Evolutionary conservation across 2,329 filamentous ascomycete species (phyloP).

Genomic region (Dryadomyces sulphureus): DNA sequence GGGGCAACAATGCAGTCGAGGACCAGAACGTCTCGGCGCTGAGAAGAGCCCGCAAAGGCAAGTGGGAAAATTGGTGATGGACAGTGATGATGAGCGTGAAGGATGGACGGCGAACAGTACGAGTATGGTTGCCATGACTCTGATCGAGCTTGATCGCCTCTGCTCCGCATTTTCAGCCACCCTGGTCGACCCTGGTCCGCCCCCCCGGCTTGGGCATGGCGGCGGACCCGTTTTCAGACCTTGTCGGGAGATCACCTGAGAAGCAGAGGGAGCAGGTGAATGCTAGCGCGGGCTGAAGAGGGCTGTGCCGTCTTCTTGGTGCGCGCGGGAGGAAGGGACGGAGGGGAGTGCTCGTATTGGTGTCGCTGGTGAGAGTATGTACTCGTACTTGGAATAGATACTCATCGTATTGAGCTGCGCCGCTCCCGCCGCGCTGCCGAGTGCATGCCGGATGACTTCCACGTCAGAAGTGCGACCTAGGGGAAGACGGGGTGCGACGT

Average conservation of each 20-base stretch:
- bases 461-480: too few relatives aligned
- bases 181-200: not conserved
- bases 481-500: too few relatives aligned
- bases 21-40: not conserved
- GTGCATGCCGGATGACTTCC: too few relatives aligned
- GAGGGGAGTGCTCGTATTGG: not conserved
- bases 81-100: too few relatives aligned
- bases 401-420: too few relatives aligned
- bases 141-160: too few relatives aligned
- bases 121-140: too few relatives aligned
- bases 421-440: too few relatives aligned
- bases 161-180: not conserved
- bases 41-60: not conserved
- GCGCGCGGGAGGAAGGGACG: conserved; percentile 2
- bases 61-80: too few relatives aligned
- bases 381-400: too few relatives aligned
- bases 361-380: too few relatives aligned
- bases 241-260: conserved; percentile 6
- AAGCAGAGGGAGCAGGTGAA: not conserved
- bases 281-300: conserved; percentile 3
- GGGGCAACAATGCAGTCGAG: not conserved
- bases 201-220: not conserved
- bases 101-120: too few relatives aligned
- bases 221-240: not conserved
- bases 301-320: conserved; percentile 6